Evolutionary conservation across 352 stramenopile species (phyloP).

Genomic region (Pythium coloratum): DNA sequence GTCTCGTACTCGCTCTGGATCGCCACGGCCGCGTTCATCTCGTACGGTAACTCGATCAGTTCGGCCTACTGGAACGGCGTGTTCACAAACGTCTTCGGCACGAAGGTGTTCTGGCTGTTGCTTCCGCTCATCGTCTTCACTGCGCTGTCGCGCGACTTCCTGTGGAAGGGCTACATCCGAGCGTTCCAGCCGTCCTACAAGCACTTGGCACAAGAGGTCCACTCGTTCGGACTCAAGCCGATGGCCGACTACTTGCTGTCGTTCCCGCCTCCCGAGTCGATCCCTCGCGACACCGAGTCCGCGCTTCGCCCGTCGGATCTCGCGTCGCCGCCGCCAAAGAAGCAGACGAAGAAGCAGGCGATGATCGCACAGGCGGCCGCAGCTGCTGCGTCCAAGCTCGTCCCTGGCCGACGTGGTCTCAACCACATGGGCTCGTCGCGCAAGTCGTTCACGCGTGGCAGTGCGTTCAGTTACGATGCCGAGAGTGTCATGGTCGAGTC

Average conservation of each 20-base stretch:
- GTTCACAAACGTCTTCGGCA: constrained; percentile 69
- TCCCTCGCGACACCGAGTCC: constrained; percentile 49
- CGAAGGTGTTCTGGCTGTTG: constrained; percentile 75
- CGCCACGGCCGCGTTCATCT: constrained; percentile 72
- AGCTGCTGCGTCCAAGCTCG: constrained; percentile 27
- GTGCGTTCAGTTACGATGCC: constrained; percentile 87
- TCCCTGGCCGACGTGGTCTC: constrained; percentile 10
- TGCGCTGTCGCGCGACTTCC: constrained; percentile 71
- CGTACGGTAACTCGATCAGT: constrained; percentile 62
- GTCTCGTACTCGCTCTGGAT: constrained; percentile 74
- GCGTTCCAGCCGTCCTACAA: constrained; percentile 83
- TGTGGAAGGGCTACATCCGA: constrained; percentile 85
- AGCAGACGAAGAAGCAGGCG: constrained; percentile 18
- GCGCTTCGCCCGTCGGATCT: not conserved
- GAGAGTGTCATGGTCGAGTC: constrained; percentile 90
- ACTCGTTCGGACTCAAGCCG: constrained; percentile 56
- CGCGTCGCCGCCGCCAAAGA: not conserved
- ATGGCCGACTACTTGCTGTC: constrained; percentile 72
- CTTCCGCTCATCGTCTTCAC: constrained; percentile 70
- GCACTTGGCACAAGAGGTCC: constrained; percentile 84
- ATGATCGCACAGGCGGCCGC: constrained; percentile 16
- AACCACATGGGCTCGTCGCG: constrained; percentile 16
- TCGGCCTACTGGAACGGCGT: constrained; percentile 85
- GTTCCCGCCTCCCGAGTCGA: constrained; percentile 76
- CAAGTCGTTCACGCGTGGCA: constrained; percentile 55